These are phyloP conservation scores for Spergularia bocconei DNA, from an alignment of 148 eudicot species.

Conservation along the genomic window DNA sequence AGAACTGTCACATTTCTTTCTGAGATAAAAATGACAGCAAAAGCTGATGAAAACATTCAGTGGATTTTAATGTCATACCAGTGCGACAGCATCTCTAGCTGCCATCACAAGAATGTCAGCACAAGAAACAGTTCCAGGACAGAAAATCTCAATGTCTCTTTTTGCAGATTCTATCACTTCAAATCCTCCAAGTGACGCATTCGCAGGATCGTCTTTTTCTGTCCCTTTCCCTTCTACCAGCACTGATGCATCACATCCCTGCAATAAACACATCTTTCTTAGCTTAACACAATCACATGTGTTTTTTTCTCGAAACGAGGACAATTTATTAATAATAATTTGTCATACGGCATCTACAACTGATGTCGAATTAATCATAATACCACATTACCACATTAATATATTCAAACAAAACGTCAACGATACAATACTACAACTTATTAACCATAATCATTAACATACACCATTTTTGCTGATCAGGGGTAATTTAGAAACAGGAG, in stretches of 20 bases:
- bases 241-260: conserved; percentile 85
- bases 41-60: neutral
- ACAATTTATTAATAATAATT: too few species aligned
- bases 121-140: conserved; percentile 67
- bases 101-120: conserved; percentile 75
- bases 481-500: conserved; percentile 1
- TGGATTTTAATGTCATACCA: conserved; percentile 34
- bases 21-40: neutral
- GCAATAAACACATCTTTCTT: conserved; percentile 15
- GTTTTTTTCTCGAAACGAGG: too few species aligned
- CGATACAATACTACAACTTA: too few species aligned
- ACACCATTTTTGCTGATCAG: neutral
- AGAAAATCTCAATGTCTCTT: conserved; percentile 48
- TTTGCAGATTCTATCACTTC: conserved; percentile 63
- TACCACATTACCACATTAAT: too few species aligned
- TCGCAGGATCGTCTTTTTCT: conserved; percentile 66
- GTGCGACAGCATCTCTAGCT: conserved; percentile 62
- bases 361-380: too few species aligned
- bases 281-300: too few species aligned
- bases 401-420: too few species aligned
- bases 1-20: neutral
- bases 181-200: conserved; percentile 65
- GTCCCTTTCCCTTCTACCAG: conserved; percentile 55
- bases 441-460: neutral
- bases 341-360: too few species aligned